Evolutionary conservation across 2,329 filamentous ascomycete species (phyloP), one percentile per base, ranked within the genome.

Genomic region (Fusarium tricinctum): DNA sequence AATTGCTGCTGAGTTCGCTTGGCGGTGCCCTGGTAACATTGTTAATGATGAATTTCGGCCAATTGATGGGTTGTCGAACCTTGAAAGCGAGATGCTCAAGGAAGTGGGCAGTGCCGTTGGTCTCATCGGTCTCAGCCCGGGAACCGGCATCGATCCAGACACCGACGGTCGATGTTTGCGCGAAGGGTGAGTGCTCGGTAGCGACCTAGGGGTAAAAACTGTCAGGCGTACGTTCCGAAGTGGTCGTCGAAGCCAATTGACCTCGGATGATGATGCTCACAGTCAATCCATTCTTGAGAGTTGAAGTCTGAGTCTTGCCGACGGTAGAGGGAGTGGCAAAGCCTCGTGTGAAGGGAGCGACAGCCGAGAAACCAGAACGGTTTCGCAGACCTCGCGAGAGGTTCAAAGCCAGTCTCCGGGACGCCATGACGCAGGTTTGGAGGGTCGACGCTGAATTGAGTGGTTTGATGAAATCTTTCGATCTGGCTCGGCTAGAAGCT

Each of bases 71-170:
- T 48, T 67, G 52, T 58, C 73, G 74, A 88, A 97, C 94, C 93
- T 99, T 99, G 91, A 99, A 99, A 77, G 97, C 97, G 82, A 99
- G 89, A 86, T 99, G 96, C 88, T 99, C 96, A 77, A 99, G 90
- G 88, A 99, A 99, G 86, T 99, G 96, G 79, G 96, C 96, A 77
- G 96, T 99, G 84, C 96, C 96, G 86, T 98, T 99, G 79, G 93
- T 98, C 89, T 94, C 94, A 84, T 96, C 91, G 76, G 96, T 99
- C 88, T 99, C 96, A 81, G 96, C 94, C 83, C 96, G 89, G 83
- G 94, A 97, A 81, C 96, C 96, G 81, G 97, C 95, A 84, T 99
- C 97, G 82, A 99, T 99, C 94, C 96, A 99, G 73, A 99, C 93
- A 81, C 96, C 96, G 77, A 98, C 94, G 57, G 95, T 98, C 77